Conservation (phyloP, 345 rosid species). For the Lagerstroemia speciosa region DNA sequence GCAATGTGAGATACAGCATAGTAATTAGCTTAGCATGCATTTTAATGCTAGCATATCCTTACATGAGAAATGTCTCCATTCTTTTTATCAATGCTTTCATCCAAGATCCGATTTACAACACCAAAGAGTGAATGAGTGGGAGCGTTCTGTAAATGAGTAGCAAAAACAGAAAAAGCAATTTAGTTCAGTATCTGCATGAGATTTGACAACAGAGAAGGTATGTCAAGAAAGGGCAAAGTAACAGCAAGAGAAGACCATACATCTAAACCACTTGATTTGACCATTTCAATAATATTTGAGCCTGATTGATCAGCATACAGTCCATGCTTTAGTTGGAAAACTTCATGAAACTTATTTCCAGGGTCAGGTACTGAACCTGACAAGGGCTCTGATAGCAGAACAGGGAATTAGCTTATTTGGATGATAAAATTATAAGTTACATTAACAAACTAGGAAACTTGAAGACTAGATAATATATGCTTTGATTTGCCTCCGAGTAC, state of each 20-base stretch:
- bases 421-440: not conserved
- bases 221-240: not conserved
- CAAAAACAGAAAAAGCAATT: not conserved
- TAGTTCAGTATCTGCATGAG: not conserved
- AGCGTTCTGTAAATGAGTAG: conserved; percentile 38
- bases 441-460: not conserved
- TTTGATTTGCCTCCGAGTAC: not conserved
- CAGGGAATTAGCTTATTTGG: not conserved
- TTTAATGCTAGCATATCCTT: conserved; percentile 15
- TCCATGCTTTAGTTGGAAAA: conserved; percentile 35
- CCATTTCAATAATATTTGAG: conserved; percentile 45
- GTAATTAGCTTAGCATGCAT: no score
- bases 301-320: conserved; percentile 45
- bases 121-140: conserved; percentile 63
- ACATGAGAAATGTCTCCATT: conserved; percentile 65
- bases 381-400: conserved; percentile 12
- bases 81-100: conserved; percentile 59
- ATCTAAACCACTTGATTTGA: conserved; percentile 53
- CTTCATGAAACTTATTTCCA: conserved; percentile 29
- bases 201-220: not conserved
- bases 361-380: conserved; percentile 10
- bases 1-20: not conserved
- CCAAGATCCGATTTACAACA: conserved; percentile 50
- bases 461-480: not conserved
- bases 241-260: conserved; percentile 35